Conservation (phyloP, 164 flowering plant species). For the Stephania japonica region DNA sequence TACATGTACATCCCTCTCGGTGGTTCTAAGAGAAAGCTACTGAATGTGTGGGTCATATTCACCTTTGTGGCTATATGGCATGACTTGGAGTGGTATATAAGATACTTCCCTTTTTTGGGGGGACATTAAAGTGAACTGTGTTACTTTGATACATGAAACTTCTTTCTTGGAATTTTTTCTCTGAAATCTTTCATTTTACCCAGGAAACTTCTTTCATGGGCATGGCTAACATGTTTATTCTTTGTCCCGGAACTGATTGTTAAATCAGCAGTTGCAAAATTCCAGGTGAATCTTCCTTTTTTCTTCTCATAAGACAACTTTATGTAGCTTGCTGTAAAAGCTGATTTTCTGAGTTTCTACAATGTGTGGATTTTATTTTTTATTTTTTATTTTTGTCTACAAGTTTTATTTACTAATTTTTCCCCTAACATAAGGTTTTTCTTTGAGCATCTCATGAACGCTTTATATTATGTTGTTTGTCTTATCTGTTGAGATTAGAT, state of each 20-base stretch:
- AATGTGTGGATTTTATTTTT: too few species aligned
- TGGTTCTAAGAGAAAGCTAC: constrained; percentile 73
- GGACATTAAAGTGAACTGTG: background rate
- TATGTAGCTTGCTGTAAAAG: background rate
- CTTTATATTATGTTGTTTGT: background rate
- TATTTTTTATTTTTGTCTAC: background rate
- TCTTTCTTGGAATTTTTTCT: background rate
- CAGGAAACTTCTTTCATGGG: constrained; percentile 99
- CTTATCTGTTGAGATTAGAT: background rate
- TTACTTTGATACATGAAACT: background rate
- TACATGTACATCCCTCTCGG: constrained; percentile 97
- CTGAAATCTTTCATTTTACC: background rate
- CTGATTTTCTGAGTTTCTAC: background rate
- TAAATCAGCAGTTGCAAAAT: constrained; percentile 59
- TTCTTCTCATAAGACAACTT: background rate
- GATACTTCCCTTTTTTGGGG: background rate
- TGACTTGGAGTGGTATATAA: constrained; percentile 83
- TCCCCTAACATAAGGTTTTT: background rate
- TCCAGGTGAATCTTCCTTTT: constrained; percentile 41
- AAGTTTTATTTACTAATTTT: background rate
- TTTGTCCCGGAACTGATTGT: constrained; percentile 77
- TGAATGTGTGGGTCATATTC: constrained; percentile 90
- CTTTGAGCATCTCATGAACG: background rate
- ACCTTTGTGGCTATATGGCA: constrained; percentile 99
- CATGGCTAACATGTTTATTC: constrained; percentile 95